phyloP scores from a whole-genome alignment of 176 grass and related monocot genomes.

The Bolboschoenus planiculmis region DNA sequence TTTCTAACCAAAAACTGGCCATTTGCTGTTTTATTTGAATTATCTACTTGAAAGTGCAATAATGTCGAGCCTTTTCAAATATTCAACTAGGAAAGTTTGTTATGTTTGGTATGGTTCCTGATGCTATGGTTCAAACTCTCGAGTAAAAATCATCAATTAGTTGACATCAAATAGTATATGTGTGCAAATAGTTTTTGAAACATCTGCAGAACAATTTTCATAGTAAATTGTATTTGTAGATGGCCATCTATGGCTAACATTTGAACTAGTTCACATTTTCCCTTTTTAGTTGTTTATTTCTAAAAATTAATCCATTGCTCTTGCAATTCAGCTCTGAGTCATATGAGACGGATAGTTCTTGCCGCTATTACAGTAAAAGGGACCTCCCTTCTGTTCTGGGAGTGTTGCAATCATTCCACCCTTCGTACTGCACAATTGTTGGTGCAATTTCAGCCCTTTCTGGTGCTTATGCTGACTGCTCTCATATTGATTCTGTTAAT shows the following conservation, averaged over 20 bases:
- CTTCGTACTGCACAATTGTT: conserved; percentile 50
- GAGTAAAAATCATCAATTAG: neutral
- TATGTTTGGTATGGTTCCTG: neutral
- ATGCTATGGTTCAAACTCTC: neutral
- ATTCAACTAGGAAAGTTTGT: neutral
- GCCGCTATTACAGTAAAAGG: conserved; percentile 59
- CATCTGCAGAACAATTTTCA: neutral
- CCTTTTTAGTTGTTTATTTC: neutral
- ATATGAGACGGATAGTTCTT: conserved; percentile 42
- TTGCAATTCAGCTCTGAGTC: conserved; percentile 65
- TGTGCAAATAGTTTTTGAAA: neutral
- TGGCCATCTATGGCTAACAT: neutral
- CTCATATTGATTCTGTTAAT: conserved; percentile 20
- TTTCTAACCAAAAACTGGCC: neutral
- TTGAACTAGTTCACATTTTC: neutral
- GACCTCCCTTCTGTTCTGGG: conserved; percentile 56
- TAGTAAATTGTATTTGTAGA: neutral
- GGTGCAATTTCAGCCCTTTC: conserved; percentile 48
- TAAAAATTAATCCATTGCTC: neutral
- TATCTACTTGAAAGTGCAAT: neutral
- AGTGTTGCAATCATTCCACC: conserved; percentile 47
- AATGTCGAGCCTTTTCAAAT: neutral
- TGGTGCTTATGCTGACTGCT: conserved; percentile 30
- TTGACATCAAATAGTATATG: neutral
- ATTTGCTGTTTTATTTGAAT: neutral